A percentile compares a stretch with the other conserved stretches of the same genome.
These are phyloP conservation scores for Talaromyces trachyspermus DNA, from an alignment of 495 filamentous ascomycete species.

Conservation along the genomic window DNA sequence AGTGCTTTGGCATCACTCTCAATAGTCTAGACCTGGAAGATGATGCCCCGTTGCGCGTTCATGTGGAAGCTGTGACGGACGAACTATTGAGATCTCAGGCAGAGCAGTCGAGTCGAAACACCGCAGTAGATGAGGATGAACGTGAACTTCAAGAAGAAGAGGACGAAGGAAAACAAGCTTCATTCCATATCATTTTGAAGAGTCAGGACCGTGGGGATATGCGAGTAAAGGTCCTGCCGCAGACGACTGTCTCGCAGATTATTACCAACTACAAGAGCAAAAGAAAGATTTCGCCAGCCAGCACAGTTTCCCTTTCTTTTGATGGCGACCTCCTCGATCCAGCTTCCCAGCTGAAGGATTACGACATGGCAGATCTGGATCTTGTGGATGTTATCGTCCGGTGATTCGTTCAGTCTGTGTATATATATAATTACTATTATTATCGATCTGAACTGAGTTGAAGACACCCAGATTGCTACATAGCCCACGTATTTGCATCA, in stretches of 20 bases:
- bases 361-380: constrained; percentile 76
- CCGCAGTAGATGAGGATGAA: too few species aligned
- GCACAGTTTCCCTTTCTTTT: constrained; percentile 58
- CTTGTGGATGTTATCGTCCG: constrained; percentile 67
- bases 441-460: too few species aligned
- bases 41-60: constrained; percentile 35
- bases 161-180: constrained; percentile 16
- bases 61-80: constrained; percentile 69
- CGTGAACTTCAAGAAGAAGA: constrained; percentile 14
- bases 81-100: constrained; percentile 22
- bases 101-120: too few species aligned
- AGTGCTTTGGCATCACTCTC: constrained; percentile 26
- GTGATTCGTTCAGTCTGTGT: constrained; percentile 10
- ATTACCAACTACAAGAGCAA: constrained; percentile 43
- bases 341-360: constrained; percentile 50
- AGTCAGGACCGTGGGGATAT: constrained; percentile 49
- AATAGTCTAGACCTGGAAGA: constrained; percentile 28
- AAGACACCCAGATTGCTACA: too few species aligned
- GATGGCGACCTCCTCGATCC: constrained; percentile 72
- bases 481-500: too few species aligned
- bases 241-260: constrained; percentile 49
- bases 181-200: constrained; percentile 51
- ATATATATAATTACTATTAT: too few species aligned
- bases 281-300: constrained; percentile 36
- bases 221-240: constrained; percentile 48